Evolutionary conservation across 257 asterid species (phyloP), one percentile per base, ranked within the genome.

Genomic region (Sherardia arvensis): DNA sequence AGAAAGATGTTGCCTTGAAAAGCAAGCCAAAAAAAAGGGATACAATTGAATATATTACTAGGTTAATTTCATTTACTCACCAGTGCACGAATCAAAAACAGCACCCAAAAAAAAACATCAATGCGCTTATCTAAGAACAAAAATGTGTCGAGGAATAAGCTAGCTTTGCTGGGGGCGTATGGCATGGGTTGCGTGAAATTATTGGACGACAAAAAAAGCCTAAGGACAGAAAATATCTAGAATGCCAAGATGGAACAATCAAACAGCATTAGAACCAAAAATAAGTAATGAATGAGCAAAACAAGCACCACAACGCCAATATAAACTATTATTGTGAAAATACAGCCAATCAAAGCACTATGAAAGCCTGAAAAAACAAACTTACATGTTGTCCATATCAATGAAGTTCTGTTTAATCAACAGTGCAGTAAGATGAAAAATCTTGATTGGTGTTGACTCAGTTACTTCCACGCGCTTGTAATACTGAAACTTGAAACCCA

Each of bases 401-500:
- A 93, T 90, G 77, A 85, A 90, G 66, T 85, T 87, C 68, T 81
- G 80, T 81, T 93, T 93, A 79, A 90, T 93, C 82, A 93, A 83
- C 71, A 90, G 74, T 59, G 99, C 99, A 11, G 97, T 77, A 62
- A 93, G 96, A 74, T 83, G 86, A 77, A 87, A 93, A 38, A 93
- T 90, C 69, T 91, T 90, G 69, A 54, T 65, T 12, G 99, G 99
- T 36, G 84, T 94, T 65, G 85, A 84, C 69, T 61, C 70, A 65
- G 66, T 74, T 15, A 86, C 81, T 73, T 93, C 99, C 79, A 72
- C 62, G 5, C 94, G 92, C 82, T 93, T 97, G 72, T 90, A 90
- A 77, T 87, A 87, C 74, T 90, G 96, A 73, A 93, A 93, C 84
- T 93, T 93, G 77, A 90, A 90, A 66, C 97, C 97, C 69, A 93